These are phyloP conservation scores for Pseudopyrenochaeta lycopersici DNA, from an alignment of 2,329 filamentous ascomycete genomes.

Conservation along the genomic window DNA sequence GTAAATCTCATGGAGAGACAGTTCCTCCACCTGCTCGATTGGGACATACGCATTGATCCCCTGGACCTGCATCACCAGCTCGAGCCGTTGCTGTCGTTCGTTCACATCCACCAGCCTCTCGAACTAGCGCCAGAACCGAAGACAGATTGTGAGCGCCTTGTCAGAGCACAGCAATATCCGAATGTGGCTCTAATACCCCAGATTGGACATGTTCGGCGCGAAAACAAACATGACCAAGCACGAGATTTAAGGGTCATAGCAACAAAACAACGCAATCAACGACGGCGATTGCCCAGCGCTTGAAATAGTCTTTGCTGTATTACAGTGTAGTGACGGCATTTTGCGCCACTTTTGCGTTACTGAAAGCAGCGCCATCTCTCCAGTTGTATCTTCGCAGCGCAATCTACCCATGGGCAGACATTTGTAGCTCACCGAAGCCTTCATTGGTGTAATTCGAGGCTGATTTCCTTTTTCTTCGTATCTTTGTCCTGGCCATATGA, in stretches of 20 bases:
- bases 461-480: background rate
- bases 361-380: background rate
- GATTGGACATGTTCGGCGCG: background rate
- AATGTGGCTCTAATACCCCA: background rate
- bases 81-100: background rate
- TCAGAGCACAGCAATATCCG: background rate
- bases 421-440: background rate
- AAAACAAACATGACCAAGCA: background rate
- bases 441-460: background rate
- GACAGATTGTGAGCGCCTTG: background rate
- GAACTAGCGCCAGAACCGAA: background rate
- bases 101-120: background rate
- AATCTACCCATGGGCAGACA: background rate
- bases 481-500: background rate
- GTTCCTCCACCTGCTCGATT: conserved; percentile 89
- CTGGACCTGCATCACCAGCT: conserved; percentile 4
- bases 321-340: background rate
- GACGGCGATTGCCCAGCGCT: background rate
- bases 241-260: background rate
- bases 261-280: background rate
- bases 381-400: background rate
- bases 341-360: background rate
- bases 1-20: conserved; percentile 99
- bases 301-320: background rate
- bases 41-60: conserved; percentile 85